Evolutionary conservation across 495 filamentous ascomycete genomes (phyloP), one percentile per base, ranked within the genome.

Genomic region (Aspergillus campestris): DNA sequence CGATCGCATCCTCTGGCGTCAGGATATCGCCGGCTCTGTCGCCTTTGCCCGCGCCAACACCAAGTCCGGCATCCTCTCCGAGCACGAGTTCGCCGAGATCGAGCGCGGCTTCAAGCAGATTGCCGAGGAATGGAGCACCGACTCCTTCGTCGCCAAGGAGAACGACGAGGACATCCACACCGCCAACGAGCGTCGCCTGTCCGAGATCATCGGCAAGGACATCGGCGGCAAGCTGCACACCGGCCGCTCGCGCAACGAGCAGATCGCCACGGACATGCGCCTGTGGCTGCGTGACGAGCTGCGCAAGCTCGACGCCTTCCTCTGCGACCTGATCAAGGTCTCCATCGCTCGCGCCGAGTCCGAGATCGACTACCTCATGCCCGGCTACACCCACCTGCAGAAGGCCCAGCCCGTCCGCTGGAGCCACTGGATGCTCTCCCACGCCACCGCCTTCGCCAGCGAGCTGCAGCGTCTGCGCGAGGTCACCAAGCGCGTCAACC

Each of bases 191-290:
- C 82, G 90, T 42, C 78, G 90, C 34, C 71, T 97, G 14, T 84
- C 84, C 33, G 92, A 97, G 71, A 74, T 95, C 49, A 87, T 96
- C 35, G 90, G 90, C 53, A 89, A 82, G 58, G 75, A 85, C 3
- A 82, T 89, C 30, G 89, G 82, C 2, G 90, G 91, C 5, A 96
- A 95, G 69, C 77, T 96, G 48, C 91, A 96, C 72, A 96, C 90
- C 3, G 90, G 90, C 31, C 81, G 92, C 15, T 88, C 82, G 56
- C 73, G 92, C 37, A 97, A 97, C 58, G 92, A 97, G 69, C 92
- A 97, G 69, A 78, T 97, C 47, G 88, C 84, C 24, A 91, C 85
- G 15, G 91, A 96, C 56, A 91, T 95, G 86, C 82, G 90, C 36
- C 68, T 95, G 58, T 97, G 91, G 91, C 69, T 95, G 46, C 74